phyloP scores from a whole-genome alignment of 202 grass and related monocot genomes.

The Zoysia matrella region DNA sequence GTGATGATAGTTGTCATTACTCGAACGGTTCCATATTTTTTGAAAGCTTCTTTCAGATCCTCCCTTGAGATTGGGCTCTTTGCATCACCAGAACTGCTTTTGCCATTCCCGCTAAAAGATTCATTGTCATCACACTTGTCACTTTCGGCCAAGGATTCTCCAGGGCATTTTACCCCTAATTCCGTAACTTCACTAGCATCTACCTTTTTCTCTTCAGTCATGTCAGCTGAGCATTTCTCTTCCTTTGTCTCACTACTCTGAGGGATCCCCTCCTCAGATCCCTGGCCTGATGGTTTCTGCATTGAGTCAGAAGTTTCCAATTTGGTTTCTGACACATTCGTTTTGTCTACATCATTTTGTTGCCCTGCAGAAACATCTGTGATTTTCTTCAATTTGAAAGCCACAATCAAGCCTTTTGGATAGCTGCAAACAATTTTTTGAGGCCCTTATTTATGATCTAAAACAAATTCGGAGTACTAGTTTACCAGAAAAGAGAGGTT shows the following conservation, averaged over 20 bases:
- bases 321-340: constrained; percentile 20
- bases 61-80: constrained; percentile 61
- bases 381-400: constrained; percentile 74
- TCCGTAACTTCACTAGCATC: constrained; percentile 28
- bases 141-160: constrained; percentile 18
- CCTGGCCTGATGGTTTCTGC: constrained; percentile 21
- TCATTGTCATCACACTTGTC: constrained; percentile 21
- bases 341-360: constrained; percentile 39
- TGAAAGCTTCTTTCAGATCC: constrained; percentile 62
- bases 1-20: constrained; percentile 46
- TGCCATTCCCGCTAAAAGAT: constrained; percentile 23
- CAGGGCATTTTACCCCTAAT: constrained; percentile 23
- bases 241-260: constrained; percentile 36
- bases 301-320: constrained; percentile 25
- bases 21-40: constrained; percentile 77
- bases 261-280: constrained; percentile 28
- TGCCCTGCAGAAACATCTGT: constrained; percentile 15
- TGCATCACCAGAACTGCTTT: constrained; percentile 20
- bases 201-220: constrained; percentile 38
- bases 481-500: not conserved
- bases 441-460: constrained; percentile 21
- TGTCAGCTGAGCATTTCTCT: constrained; percentile 39
- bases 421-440: constrained; percentile 53
- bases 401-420: constrained; percentile 73
- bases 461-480: not conserved